phyloP scores from a whole-genome alignment of 73 alveolate genomes.

The Effrenium voratum region DNA sequence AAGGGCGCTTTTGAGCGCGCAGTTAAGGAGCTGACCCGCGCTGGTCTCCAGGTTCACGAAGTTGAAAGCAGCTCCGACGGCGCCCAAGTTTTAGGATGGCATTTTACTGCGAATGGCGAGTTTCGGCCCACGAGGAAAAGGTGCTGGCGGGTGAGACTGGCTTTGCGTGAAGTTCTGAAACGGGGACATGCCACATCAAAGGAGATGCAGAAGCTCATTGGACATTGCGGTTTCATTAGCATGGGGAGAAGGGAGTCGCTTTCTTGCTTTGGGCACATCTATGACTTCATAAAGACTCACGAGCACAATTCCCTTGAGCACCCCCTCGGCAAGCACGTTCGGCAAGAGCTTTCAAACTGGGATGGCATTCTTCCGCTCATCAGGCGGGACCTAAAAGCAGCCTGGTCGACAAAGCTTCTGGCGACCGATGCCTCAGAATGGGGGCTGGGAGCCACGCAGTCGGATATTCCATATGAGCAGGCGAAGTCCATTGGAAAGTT shows the following conservation, averaged over 20 bases:
- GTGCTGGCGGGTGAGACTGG: background rate
- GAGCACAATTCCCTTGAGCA: background rate
- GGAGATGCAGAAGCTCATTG: background rate
- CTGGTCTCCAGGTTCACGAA: slow-evolving; percentile 35
- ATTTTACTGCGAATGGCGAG: background rate
- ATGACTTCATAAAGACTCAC: background rate
- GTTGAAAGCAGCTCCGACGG: background rate
- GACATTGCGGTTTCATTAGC: slow-evolving; percentile 3
- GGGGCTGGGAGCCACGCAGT: background rate
- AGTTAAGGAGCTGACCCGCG: background rate
- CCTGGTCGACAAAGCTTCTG: background rate
- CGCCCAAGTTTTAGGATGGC: slow-evolving; percentile 17
- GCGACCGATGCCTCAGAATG: slow-evolving; percentile 22
- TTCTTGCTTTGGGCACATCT: slow-evolving; percentile 95
- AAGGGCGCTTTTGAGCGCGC: background rate
- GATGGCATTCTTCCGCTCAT: slow-evolving; percentile 31
- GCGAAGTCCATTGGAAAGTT: background rate
- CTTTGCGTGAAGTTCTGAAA: background rate
- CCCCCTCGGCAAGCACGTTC: too few relatives aligned
- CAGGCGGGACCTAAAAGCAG: background rate
- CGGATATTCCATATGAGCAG: background rate
- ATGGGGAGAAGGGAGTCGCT: slow-evolving; percentile 97
- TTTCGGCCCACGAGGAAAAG: background rate
- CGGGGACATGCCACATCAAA: background rate
- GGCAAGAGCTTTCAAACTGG: background rate